phyloP scores from a whole-genome alignment of 805 yeast genomes.

The Sugiyamaella valdiviana region DNA sequence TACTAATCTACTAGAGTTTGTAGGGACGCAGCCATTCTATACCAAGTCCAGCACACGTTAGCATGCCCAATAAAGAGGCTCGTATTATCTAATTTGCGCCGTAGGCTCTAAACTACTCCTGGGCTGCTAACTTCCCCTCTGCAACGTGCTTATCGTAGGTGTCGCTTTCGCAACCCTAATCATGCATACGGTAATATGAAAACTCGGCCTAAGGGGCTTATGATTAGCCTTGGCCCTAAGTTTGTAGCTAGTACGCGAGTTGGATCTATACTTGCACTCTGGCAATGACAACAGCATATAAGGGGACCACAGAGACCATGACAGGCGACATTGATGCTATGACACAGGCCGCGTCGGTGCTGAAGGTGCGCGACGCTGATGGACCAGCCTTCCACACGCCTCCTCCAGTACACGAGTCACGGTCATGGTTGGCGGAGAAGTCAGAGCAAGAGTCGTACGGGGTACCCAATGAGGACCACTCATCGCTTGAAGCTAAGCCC shows the following conservation, averaged over 20 bases:
- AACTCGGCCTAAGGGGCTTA: background rate
- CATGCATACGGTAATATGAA: background rate
- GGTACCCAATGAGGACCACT: background rate
- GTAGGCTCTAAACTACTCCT: too few relatives aligned
- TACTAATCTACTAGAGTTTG: background rate
- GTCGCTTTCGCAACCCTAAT: background rate
- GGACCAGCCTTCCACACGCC: slow-evolving; percentile 19
- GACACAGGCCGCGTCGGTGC: slow-evolving; percentile 7
- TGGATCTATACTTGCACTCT: background rate
- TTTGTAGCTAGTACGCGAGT: background rate
- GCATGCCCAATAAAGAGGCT: too few relatives aligned
- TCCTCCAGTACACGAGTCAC: slow-evolving; percentile 14
- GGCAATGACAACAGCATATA: background rate
- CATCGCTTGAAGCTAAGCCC: background rate
- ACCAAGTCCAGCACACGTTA: too few relatives aligned
- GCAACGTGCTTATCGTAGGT: background rate
- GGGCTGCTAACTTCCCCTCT: too few relatives aligned
- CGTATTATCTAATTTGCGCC: too few relatives aligned
- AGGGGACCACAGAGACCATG: background rate
- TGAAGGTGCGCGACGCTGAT: background rate
- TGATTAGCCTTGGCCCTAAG: background rate
- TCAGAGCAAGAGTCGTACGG: slow-evolving; percentile 21
- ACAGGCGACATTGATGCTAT: slow-evolving; percentile 3
- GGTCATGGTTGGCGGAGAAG: slow-evolving; percentile 18
- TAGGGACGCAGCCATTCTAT: too few relatives aligned